A percentile compares a stretch with the other conserved stretches of the same genome.
phyloP scores from a whole-genome alignment of 495 filamentous ascomycete species.

The Choiromyces venosus region DNA sequence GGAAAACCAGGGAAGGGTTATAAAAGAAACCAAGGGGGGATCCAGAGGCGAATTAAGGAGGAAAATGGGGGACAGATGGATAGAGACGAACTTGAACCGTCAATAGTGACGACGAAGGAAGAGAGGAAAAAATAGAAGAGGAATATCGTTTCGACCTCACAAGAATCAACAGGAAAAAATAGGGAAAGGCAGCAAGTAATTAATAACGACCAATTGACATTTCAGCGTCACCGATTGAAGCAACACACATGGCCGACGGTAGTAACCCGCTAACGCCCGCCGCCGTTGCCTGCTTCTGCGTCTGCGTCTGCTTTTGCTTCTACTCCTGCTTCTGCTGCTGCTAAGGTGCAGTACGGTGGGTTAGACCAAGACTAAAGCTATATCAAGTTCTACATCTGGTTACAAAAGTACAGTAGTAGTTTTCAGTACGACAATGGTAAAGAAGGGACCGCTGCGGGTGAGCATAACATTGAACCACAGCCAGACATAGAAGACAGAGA shows the following conservation, averaged over 20 bases:
- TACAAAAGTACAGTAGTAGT: not conserved
- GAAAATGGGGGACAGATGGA: not conserved
- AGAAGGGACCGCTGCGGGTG: not conserved
- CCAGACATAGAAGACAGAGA: not conserved
- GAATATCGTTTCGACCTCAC: not conserved
- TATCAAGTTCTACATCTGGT: not conserved
- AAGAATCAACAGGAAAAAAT: not conserved
- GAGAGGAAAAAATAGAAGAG: not conserved
- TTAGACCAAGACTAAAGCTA: not conserved
- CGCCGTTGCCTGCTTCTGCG: not conserved
- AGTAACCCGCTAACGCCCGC: not conserved
- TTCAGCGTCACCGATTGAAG: not conserved
- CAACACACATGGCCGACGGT: not conserved
- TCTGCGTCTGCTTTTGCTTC: not conserved
- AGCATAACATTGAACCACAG: not conserved
- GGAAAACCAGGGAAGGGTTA: not conserved
- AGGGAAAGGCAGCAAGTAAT: not conserved
- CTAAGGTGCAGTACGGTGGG: not conserved
- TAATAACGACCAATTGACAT: slow-evolving; percentile 1
- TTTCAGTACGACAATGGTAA: not conserved
- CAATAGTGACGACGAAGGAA: not conserved
- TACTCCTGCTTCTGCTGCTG: not conserved
- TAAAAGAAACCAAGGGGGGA: not conserved
- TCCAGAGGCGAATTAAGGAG: not conserved
- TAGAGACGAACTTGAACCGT: not conserved